phyloP scores from a whole-genome alignment of 179 eudicot species.

The Carnegiea gigantea region DNA sequence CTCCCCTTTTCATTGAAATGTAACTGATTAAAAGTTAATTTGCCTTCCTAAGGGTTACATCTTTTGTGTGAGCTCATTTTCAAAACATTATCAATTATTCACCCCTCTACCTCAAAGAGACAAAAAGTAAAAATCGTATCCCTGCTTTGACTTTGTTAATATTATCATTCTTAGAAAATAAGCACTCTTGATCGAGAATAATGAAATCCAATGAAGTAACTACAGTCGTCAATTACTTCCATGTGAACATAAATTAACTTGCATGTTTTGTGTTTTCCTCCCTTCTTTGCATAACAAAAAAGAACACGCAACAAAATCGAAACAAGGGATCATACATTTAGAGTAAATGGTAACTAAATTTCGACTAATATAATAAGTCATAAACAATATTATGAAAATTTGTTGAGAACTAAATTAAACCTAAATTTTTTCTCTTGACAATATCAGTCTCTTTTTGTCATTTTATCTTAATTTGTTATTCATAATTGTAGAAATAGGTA shows the following conservation, averaged over 20 bases:
- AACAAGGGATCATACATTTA: not conserved
- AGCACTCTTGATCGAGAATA: not conserved
- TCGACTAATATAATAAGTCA: not conserved
- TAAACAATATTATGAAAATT: not conserved
- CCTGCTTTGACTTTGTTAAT: not conserved
- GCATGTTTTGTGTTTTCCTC: not conserved
- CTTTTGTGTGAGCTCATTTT: constrained; percentile 23
- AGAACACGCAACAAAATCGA: not conserved
- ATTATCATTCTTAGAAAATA: not conserved
- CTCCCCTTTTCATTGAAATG: too few relatives aligned
- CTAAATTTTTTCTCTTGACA: too few relatives aligned
- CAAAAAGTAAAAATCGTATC: not conserved
- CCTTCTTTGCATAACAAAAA: not conserved
- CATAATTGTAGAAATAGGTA: not conserved
- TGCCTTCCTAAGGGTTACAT: not conserved
- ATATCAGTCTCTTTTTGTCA: too few relatives aligned
- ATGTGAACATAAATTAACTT: not conserved
- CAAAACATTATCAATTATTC: not conserved
- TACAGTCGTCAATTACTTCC: not conserved
- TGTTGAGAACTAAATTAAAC: not conserved
- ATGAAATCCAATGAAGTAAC: not conserved
- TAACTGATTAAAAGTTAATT: not conserved
- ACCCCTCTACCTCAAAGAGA: not conserved
- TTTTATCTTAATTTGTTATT: too few relatives aligned
- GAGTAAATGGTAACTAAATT: not conserved